Base-by-base conservation (phyloP, 768 basidiomycete genomes). In the Tricholomella constricta region DNA sequence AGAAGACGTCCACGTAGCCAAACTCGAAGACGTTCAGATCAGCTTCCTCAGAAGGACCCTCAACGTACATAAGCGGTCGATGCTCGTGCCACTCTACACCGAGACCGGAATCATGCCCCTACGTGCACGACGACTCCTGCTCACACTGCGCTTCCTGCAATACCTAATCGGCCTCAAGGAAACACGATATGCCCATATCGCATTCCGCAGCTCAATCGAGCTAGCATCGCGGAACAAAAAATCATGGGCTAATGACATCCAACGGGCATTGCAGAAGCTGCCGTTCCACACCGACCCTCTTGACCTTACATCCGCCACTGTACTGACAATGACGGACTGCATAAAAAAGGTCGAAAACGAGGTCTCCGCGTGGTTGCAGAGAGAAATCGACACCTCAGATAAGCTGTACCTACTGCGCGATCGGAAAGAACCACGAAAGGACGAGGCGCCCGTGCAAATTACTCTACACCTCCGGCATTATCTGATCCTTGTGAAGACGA, bases 31-130 rank as follows among this genome's bases (percentile, higher is more conserved):
- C 17, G 54, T 66, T 2, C 69, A 67, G 36, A 23, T 42, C 14
- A 35, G 27, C 14, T 66, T 61, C 44, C 35, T 66, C 6, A 59
- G 65, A 9, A 59, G 61, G 3, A 29, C 62, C 4, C 63, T 69
- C 9, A 59, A 61, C 23, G 25, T 68, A 11, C 34, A 23, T 11
- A 47, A 47, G 22, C 7, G 20, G 23, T n/a, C n/a, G 12, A 47
- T 47, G 46, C 32, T 35, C 34, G 23, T 23, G 22, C 46, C 35
- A 7, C 46, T 47, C 4, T 47, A 36, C 25, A 47, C 46, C 15
- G 35, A 47, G 25, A 47, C 32, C 20, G 34, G 32, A 15, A 23
- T 47, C 20, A 47, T 47, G 35, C 46, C 46, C 3, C 19, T 47
- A 23, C 19, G 22, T n/a, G 19, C 22, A 27, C 48, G 40, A 11